Evolutionary conservation across 805 yeast genomes (phyloP).

Genomic region (Myxozyma melibiosi): DNA sequence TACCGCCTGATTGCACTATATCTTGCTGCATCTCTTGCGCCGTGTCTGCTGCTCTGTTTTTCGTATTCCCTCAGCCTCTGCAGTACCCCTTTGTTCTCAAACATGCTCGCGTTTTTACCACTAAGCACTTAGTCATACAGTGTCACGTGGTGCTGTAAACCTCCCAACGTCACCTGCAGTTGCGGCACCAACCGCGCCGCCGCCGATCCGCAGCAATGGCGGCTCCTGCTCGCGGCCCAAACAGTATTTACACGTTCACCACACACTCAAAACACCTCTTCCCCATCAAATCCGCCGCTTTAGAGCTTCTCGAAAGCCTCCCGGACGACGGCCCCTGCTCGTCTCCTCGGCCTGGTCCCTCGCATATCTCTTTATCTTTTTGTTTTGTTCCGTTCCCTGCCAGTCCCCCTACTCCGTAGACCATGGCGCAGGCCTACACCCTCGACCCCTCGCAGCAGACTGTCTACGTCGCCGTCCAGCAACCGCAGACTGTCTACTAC

Average conservation of each 20-base stretch:
- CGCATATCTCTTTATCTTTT: background rate
- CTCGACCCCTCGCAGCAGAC: slow-evolving; percentile 13
- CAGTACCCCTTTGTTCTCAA: too few species aligned
- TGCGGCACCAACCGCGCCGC: too few species aligned
- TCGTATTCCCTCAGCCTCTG: too few species aligned
- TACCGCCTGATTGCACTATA: too few species aligned
- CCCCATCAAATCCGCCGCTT: background rate
- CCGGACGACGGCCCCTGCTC: slow-evolving; percentile 9
- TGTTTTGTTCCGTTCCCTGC: background rate
- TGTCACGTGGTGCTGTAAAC: too few species aligned
- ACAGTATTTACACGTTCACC: background rate
- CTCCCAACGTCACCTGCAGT: too few species aligned
- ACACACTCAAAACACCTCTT: background rate
- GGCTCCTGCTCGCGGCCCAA: too few species aligned
- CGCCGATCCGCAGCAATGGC: too few species aligned
- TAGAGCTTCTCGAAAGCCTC: background rate
- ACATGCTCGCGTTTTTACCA: too few species aligned
- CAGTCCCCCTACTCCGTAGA: background rate
- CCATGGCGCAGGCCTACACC: slow-evolving; percentile 11
- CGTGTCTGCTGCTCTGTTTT: too few species aligned
- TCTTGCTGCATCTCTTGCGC: too few species aligned
- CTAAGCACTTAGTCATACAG: too few species aligned
- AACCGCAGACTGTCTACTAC: slow-evolving; percentile 17
- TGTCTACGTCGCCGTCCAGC: slow-evolving; percentile 11
- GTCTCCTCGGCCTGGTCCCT: background rate